Evolutionary conservation across 805 yeast species (phyloP).

Genomic region (Millerozyma acaciae): DNA sequence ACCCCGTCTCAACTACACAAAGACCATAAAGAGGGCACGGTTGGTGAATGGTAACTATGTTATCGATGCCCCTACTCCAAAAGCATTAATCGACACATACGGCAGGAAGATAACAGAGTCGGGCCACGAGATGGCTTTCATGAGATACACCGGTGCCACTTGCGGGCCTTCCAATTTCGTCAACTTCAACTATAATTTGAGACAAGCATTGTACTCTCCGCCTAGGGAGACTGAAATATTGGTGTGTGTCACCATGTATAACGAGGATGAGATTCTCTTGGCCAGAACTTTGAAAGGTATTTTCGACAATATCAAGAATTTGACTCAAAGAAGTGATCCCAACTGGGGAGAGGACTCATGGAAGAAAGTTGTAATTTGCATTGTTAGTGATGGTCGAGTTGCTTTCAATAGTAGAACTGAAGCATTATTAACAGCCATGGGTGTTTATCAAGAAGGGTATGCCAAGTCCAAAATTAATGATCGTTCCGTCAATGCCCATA

Average conservation of each 20-base stretch:
- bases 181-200: constrained; percentile 62
- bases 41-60: constrained; percentile 42
- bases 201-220: constrained; percentile 74
- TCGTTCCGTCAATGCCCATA: constrained; percentile 75
- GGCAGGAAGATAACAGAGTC: constrained; percentile 30
- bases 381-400: constrained; percentile 89
- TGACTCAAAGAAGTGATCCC: constrained; percentile 59
- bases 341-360: constrained; percentile 96
- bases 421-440: constrained; percentile 79
- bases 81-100: constrained; percentile 31
- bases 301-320: constrained; percentile 77
- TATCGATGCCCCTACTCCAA: constrained; percentile 42
- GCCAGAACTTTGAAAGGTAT: constrained; percentile 89
- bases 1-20: constrained; percentile 39
- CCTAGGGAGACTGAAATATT: constrained; percentile 83
- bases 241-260: constrained; percentile 86
- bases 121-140: constrained; percentile 66
- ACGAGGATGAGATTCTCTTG: constrained; percentile 77
- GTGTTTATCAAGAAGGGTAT: constrained; percentile 92
- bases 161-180: constrained; percentile 79
- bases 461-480: constrained; percentile 89
- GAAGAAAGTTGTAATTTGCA: constrained; percentile 87
- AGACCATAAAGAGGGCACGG: constrained; percentile 40
- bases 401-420: constrained; percentile 76
- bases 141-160: constrained; percentile 93